These are phyloP conservation scores for Rugonectria rugulosa DNA, from an alignment of 2,329 filamentous ascomycete species.

Conservation along the genomic window DNA sequence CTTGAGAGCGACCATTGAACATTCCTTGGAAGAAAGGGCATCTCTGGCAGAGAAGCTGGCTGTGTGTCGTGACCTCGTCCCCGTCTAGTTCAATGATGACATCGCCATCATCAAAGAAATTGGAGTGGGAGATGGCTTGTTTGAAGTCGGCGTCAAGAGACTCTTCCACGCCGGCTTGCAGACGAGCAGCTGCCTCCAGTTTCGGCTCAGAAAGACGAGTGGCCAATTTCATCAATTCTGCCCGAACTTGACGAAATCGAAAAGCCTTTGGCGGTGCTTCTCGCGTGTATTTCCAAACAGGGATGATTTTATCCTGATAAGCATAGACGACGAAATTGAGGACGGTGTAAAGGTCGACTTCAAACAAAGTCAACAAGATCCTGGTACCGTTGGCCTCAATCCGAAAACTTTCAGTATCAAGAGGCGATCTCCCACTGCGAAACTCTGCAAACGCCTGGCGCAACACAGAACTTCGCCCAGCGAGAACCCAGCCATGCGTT, in stretches of 20 bases:
- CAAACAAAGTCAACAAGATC: slow-evolving; percentile 68
- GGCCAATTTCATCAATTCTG: slow-evolving; percentile 88
- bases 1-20: slow-evolving; percentile 86
- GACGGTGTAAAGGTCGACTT: slow-evolving; percentile 78
- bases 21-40: slow-evolving; percentile 93
- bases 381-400: slow-evolving; percentile 55
- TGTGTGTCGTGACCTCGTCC: slow-evolving; percentile 77
- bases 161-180: slow-evolving; percentile 72
- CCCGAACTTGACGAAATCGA: slow-evolving; percentile 80
- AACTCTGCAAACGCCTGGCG: slow-evolving; percentile 67
- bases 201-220: slow-evolving; percentile 72
- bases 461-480: slow-evolving; percentile 75
- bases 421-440: slow-evolving; percentile 44
- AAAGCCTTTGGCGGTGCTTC: slow-evolving; percentile 70
- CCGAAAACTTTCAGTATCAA: slow-evolving; percentile 40
- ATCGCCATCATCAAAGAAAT: slow-evolving; percentile 82
- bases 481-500: slow-evolving; percentile 81
- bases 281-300: slow-evolving; percentile 84
- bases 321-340: slow-evolving; percentile 81
- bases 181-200: slow-evolving; percentile 78
- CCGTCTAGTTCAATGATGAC: slow-evolving; percentile 80
- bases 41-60: slow-evolving; percentile 78
- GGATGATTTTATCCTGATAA: slow-evolving; percentile 81
- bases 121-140: slow-evolving; percentile 70
- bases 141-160: slow-evolving; percentile 75